These are phyloP conservation scores for Lactifluus pinguis DNA, from an alignment of 768 basidiomycete species.

Conservation along the genomic window DNA sequence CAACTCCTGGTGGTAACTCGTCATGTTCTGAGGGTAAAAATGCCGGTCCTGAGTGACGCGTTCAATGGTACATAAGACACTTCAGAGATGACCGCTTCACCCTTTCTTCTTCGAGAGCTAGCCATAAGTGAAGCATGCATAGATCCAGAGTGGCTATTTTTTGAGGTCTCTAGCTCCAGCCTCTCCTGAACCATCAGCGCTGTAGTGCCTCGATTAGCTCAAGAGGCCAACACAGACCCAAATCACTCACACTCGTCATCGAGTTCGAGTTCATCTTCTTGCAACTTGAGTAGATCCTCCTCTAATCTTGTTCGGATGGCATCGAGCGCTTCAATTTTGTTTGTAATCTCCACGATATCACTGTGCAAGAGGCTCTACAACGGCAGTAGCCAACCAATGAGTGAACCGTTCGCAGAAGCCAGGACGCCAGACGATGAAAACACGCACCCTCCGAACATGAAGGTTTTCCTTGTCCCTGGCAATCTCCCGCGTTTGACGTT, in stretches of 20 bases:
- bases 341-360: slow-evolving; percentile 83
- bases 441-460: slow-evolving; percentile 66
- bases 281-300: slow-evolving; percentile 71
- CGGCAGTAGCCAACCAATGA: not conserved
- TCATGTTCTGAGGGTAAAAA: slow-evolving; percentile 98
- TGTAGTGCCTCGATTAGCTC: slow-evolving; percentile 25
- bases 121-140: slow-evolving; percentile 36
- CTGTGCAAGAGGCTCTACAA: slow-evolving; percentile 69
- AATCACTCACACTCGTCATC: slow-evolving; percentile 79
- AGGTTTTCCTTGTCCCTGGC: slow-evolving; percentile 87
- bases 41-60: slow-evolving; percentile 56
- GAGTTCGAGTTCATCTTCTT: slow-evolving; percentile 95
- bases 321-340: slow-evolving; percentile 83
- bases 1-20: slow-evolving; percentile 86
- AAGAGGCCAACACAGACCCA: not conserved
- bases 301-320: slow-evolving; percentile 72
- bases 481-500: slow-evolving; percentile 80
- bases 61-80: not conserved
- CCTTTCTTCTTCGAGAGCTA: slow-evolving; percentile 65
- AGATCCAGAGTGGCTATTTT: slow-evolving; percentile 24
- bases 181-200: slow-evolving; percentile 88
- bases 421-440: slow-evolving; percentile 8
- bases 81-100: slow-evolving; percentile 24
- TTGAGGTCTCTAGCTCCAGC: slow-evolving; percentile 57
- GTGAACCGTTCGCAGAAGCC: not conserved